Conservation (phyloP, 1,284 basidiomycete genomes). For the Marasmius sp. region DNA sequence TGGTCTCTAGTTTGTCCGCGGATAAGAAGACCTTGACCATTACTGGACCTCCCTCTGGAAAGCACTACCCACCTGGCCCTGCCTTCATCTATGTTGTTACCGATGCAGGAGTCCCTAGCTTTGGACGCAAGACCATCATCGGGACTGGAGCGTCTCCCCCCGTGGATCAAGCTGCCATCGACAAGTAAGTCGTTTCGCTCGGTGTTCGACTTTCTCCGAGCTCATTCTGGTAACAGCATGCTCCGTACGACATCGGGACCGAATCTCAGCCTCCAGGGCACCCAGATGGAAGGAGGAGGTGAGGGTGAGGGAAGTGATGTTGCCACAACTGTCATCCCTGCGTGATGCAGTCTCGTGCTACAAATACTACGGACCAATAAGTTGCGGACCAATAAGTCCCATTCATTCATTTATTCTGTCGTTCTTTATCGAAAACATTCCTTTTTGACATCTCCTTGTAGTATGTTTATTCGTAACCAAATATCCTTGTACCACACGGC, state of each 20-base stretch:
- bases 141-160: constrained; percentile 17
- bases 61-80: constrained; percentile 54
- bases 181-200: constrained; percentile 18
- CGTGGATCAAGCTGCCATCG: constrained; percentile 15
- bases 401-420: not conserved
- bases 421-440: not conserved
- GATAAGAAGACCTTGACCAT: constrained; percentile 35
- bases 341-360: not conserved
- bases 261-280: not conserved
- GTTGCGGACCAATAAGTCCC: not conserved
- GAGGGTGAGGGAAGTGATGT: constrained; percentile 1
- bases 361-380: not conserved
- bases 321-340: constrained; percentile 1
- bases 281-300: not conserved
- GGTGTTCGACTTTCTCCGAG: constrained; percentile 24
- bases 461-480: too few relatives aligned
- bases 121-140: constrained; percentile 17
- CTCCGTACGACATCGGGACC: not conserved
- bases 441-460: too few relatives aligned
- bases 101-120: constrained; percentile 33
- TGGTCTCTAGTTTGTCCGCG: constrained; percentile 26
- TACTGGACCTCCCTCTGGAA: constrained; percentile 39
- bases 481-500: too few relatives aligned
- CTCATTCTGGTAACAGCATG: not conserved
- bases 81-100: constrained; percentile 55